Evolutionary conservation across 2,329 filamentous ascomycete genomes (phyloP).

Genomic region (Hysterium pulicare): DNA sequence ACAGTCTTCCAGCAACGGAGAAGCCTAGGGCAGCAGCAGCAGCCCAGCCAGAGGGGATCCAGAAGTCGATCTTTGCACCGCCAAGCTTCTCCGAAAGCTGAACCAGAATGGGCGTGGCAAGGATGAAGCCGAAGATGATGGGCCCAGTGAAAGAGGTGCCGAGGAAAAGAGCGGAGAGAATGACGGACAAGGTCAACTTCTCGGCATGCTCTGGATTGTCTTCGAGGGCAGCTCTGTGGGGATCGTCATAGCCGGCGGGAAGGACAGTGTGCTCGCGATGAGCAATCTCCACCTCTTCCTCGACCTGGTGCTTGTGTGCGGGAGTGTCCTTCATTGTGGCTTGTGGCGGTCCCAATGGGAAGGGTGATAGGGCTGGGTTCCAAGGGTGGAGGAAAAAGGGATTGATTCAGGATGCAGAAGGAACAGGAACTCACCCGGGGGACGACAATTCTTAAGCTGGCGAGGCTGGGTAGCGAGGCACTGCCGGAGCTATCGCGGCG

Average conservation of each 20-base stretch:
- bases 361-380: too few species aligned
- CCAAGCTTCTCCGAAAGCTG: constrained; percentile 14
- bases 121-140: constrained; percentile 19
- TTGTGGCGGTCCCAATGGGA: too few species aligned
- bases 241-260: constrained; percentile 11
- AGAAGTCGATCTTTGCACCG: constrained; percentile 17
- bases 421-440: too few species aligned
- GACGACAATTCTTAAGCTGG: too few species aligned
- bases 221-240: constrained; percentile 14
- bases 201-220: constrained; percentile 13
- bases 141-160: constrained; percentile 20
- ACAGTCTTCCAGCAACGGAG: constrained; percentile 29
- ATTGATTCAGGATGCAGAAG: too few species aligned
- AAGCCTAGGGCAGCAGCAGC: constrained; percentile 29
- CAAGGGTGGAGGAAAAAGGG: too few species aligned
- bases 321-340: constrained; percentile 3
- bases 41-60: constrained; percentile 26
- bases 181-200: constrained; percentile 12
- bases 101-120: constrained; percentile 17
- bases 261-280: constrained; percentile 5
- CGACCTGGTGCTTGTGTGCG: background rate
- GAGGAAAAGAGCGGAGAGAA: constrained; percentile 16
- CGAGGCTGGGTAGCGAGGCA: too few species aligned
- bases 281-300: background rate
- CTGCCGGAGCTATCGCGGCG: too few species aligned